Evolutionary conservation across 306 rosid genomes (phyloP).

Genomic region (Castanospermum australe): DNA sequence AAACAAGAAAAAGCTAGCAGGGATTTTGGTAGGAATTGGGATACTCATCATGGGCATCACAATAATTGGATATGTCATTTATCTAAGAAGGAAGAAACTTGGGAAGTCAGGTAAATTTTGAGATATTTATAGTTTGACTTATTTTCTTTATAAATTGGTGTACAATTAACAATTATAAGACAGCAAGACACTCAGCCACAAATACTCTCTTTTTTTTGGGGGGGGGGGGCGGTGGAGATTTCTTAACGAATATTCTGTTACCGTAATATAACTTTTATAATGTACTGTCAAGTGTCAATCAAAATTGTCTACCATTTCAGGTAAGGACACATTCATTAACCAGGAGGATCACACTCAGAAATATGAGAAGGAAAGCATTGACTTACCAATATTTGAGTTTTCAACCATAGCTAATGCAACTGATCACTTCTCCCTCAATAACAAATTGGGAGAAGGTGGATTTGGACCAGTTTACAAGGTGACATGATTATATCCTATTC

Average conservation of each 20-base stretch:
- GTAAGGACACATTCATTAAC: background rate
- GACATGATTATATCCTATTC: background rate
- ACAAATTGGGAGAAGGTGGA: conserved; percentile 43
- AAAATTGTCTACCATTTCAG: background rate
- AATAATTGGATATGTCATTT: background rate
- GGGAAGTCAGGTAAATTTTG: background rate
- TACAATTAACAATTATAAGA: too few species aligned
- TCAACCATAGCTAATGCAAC: conserved; percentile 26
- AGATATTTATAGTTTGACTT: background rate
- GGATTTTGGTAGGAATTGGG: background rate
- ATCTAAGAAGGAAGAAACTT: background rate
- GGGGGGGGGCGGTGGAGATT: too few species aligned
- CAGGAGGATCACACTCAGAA: background rate
- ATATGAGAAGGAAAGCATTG: background rate
- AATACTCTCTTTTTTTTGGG: too few species aligned
- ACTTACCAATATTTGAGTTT: conserved; percentile 30
- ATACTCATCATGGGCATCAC: background rate
- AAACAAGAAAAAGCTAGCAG: background rate
- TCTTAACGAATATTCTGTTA: too few species aligned
- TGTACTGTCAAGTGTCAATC: background rate
- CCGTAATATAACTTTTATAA: background rate
- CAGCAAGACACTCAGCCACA: too few species aligned
- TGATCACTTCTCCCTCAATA: conserved; percentile 14
- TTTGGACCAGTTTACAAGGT: conserved; percentile 46
- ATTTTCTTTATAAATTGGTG: too few species aligned